Evolutionary conservation across 1,284 basidiomycete genomes (phyloP).

Genomic region (Malassezia japonica): DNA sequence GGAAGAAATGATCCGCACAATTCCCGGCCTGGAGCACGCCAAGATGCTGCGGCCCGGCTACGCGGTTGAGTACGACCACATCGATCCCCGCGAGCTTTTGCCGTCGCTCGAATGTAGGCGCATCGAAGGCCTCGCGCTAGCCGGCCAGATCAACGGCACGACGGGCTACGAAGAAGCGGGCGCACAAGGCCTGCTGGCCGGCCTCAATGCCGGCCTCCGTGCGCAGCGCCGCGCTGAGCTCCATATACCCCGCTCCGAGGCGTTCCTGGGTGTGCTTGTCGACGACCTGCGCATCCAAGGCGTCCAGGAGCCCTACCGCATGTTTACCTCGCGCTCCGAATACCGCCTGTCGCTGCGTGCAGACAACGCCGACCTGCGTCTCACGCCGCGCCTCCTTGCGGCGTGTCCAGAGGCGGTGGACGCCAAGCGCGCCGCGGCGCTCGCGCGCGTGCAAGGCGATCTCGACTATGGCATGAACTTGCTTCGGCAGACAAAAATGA

Average conservation of each 20-base stretch:
- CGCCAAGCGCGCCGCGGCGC: conserved; percentile 52
- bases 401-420: conserved; percentile 58
- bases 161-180: conserved; percentile 88
- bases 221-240: conserved; percentile 57
- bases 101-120: conserved; percentile 73
- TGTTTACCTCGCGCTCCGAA: conserved; percentile 83
- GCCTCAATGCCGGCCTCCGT: conserved; percentile 71
- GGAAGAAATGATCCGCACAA: conserved; percentile 65
- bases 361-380: conserved; percentile 73
- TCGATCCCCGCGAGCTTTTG: conserved; percentile 71
- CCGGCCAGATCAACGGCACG: conserved; percentile 53
- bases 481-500: conserved; percentile 50
- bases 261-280: conserved; percentile 77
- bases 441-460: conserved; percentile 53
- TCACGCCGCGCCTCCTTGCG: conserved; percentile 56
- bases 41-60: conserved; percentile 74
- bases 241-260: conserved; percentile 66
- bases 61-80: conserved; percentile 82
- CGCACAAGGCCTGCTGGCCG: conserved; percentile 72
- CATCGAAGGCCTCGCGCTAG: conserved; percentile 52
- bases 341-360: conserved; percentile 75
- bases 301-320: conserved; percentile 80
- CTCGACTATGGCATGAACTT: conserved; percentile 55
- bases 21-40: conserved; percentile 72
- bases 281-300: conserved; percentile 79